A percentile compares a stretch with the other conserved stretches of the same genome.
Evolutionary conservation across 2,329 filamentous ascomycete genomes (phyloP).

Genomic region (Coniella vitis): DNA sequence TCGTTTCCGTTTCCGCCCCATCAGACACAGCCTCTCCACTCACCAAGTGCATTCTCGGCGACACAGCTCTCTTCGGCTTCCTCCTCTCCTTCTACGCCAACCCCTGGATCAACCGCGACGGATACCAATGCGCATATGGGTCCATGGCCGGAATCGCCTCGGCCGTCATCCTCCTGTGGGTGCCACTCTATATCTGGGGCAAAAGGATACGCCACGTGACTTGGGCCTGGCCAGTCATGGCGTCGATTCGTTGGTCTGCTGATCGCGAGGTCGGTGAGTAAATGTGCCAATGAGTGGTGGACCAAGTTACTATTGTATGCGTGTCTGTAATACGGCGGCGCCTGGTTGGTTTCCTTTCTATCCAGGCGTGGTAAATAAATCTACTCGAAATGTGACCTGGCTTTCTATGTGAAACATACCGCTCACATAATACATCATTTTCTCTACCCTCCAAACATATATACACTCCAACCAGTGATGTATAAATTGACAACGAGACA

Average conservation of each 20-base stretch:
- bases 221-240: constrained; percentile 41
- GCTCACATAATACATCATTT: too few species aligned
- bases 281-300: not conserved
- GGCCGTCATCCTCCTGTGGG: constrained; percentile 37
- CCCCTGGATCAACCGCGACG: constrained; percentile 44
- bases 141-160: constrained; percentile 51
- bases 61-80: constrained; percentile 50
- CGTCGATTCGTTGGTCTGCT: constrained; percentile 40
- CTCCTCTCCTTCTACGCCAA: constrained; percentile 55
- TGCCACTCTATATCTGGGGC: constrained; percentile 47
- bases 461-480: too few species aligned
- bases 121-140: constrained; percentile 46
- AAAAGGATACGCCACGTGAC: constrained; percentile 38
- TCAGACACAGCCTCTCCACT: too few species aligned
- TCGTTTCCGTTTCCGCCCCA: too few species aligned
- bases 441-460: not conserved
- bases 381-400: too few species aligned
- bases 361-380: too few species aligned
- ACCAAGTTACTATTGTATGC: not conserved
- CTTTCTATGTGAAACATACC: too few species aligned
- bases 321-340: not conserved
- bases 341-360: not conserved
- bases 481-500: too few species aligned
- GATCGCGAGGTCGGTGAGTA: constrained; percentile 51
- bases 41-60: too few species aligned